Evolutionary conservation across 306 rosid genomes (phyloP), one percentile per base, ranked within the genome.

Genomic region (Rosa chinensis): DNA sequence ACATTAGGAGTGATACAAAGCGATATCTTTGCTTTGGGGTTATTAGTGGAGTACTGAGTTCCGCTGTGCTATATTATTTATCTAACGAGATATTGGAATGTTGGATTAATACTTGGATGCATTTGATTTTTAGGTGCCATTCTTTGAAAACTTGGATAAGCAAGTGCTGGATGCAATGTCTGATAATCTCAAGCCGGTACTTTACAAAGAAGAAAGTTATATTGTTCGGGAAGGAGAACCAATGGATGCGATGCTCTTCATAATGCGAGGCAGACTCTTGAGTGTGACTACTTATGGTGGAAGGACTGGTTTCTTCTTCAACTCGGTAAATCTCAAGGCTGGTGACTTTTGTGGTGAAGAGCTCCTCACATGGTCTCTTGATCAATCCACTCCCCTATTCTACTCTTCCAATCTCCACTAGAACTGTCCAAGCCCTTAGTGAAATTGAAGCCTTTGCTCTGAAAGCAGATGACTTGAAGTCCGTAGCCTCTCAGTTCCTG

Each of bases 321-420:
- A 5, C 56, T 52, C 1, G 86, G 86, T 67, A 28, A 79, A 85
- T 86, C 87, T 86, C 78, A 62, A 83, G 90, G 0, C 20, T 52
- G 92, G 91, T 23, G 93, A 92, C 74, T 90, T 88, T 53, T 90
- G 86, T 5, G 94, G 92, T 0, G 91, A 90, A 45, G 92, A 90
- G 79, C 84, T 90, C n/a, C 20, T 52, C 56, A 50, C 56, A 52
- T 5, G n/a, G 7, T 2, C n/a, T 35, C 12, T 90, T n/a, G 83
- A 90, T 89, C 86, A 40, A 40, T 89, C 86, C 5, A 83, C 73
- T 8, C 76, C 50, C 8, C 75, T 71, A 16, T 14, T 49, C 62
- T 10, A 28, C 49, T 53, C 89, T 85, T 52, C 91, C 94, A 16
- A 78, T 87, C 0, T 88, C 94, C 10, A 90, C 91, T 10, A 84